Evolutionary conservation across 2,329 filamentous ascomycete genomes (phyloP).

Genomic region (Penicillium decumbens): DNA sequence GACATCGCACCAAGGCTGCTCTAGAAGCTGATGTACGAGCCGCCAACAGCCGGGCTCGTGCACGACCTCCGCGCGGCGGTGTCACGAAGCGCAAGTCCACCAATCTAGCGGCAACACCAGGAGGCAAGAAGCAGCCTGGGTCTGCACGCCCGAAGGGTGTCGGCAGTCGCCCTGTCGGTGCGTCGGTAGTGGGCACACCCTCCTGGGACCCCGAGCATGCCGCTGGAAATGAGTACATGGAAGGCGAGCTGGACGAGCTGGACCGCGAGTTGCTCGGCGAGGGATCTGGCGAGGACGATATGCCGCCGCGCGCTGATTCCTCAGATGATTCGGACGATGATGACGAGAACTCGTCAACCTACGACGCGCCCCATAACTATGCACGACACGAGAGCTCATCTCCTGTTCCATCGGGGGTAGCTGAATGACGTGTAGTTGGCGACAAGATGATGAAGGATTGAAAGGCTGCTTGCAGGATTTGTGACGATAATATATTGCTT

Average conservation of each 20-base stretch:
- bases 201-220: conserved; percentile 23
- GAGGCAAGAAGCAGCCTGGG: conserved; percentile 20
- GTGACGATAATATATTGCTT: background rate
- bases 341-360: conserved; percentile 32
- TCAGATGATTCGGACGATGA: conserved; percentile 35
- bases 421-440: conserved; percentile 19
- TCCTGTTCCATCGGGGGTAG: conserved; percentile 19
- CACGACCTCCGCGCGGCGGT: conserved; percentile 18
- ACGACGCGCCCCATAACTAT: conserved; percentile 32
- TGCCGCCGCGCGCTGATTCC: conserved; percentile 25
- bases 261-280: conserved; percentile 39
- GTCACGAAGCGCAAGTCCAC: conserved; percentile 30
- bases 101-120: conserved; percentile 18
- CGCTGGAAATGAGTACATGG: conserved; percentile 26
- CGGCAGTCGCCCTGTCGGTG: conserved; percentile 18
- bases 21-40: conserved; percentile 22
- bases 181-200: conserved; percentile 22
- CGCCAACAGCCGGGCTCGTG: conserved; percentile 18
- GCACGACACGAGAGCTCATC: conserved; percentile 33
- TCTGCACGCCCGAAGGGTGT: conserved; percentile 26
- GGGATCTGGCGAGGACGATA: conserved; percentile 35
- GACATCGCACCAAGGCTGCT: conserved; percentile 29
- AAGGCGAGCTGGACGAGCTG: conserved; percentile 37
- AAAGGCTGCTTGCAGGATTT: conserved; percentile 2
- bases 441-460: conserved; percentile 31